These are phyloP conservation scores for Pseudozyma sp. DNA, from an alignment of 1,284 basidiomycete species.

Conservation along the genomic window DNA sequence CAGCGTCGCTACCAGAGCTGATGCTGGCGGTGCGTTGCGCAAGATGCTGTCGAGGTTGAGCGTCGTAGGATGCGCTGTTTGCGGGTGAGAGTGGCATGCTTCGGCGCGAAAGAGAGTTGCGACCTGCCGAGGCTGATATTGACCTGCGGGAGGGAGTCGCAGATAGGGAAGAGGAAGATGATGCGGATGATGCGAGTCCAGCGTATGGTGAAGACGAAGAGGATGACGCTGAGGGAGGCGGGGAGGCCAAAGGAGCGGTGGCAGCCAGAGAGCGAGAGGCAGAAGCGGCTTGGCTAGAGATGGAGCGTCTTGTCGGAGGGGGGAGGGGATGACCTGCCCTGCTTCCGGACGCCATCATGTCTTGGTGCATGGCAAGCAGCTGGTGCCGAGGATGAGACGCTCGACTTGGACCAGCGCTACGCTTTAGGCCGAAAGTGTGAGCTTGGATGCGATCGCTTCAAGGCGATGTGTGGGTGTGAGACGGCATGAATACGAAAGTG, in stretches of 20 bases:
- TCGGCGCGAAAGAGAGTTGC: slow-evolving; percentile 9
- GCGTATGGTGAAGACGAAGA: slow-evolving; percentile 26
- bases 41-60: not conserved
- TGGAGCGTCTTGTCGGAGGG: slow-evolving; percentile 29
- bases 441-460: no score
- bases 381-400: not conserved
- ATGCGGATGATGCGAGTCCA: slow-evolving; percentile 17
- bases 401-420: not conserved
- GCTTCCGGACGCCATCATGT: slow-evolving; percentile 24
- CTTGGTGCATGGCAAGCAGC: slow-evolving; percentile 1
- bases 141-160: slow-evolving; percentile 11
- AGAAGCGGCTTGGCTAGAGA: slow-evolving; percentile 39
- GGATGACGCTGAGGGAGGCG: not conserved
- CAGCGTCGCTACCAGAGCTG: slow-evolving; percentile 4
- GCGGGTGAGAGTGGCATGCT: not conserved
- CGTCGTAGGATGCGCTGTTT: not conserved
- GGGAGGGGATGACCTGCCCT: not conserved
- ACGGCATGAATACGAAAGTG: no score
- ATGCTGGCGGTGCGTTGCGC: slow-evolving; percentile 11
- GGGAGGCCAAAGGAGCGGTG: not conserved
- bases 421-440: no score
- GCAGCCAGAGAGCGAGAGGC: slow-evolving; percentile 21
- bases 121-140: not conserved
- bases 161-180: slow-evolving; percentile 22
- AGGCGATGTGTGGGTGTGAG: no score